A percentile compares a stretch with the other conserved stretches of the same genome.
Evolutionary conservation across 225 moss, liverwort and hornwort species (phyloP).

Genomic region (Ulota crispa): DNA sequence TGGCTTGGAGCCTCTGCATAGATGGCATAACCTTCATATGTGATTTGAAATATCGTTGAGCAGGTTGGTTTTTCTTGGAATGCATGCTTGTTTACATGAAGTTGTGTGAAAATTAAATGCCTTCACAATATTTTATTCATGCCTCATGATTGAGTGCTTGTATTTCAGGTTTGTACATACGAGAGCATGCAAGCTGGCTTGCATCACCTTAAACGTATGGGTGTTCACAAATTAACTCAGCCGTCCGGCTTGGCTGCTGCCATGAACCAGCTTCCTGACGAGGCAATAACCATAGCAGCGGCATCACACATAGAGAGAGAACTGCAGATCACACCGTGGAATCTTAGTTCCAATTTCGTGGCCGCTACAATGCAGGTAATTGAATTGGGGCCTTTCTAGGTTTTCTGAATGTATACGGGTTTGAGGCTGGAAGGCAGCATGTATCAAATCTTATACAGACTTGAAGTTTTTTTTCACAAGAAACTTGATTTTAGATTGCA

Average conservation of each 20-base stretch:
- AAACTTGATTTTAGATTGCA: background rate
- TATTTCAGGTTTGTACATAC: constrained; percentile 79
- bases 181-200: constrained; percentile 99
- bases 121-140: background rate
- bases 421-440: background rate
- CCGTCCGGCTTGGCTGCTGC: constrained; percentile 85
- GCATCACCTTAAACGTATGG: constrained; percentile 97
- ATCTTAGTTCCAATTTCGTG: constrained; percentile 94
- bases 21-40: background rate
- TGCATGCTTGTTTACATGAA: background rate
- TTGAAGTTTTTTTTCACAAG: background rate
- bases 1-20: constrained; percentile 1
- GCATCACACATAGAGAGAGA: constrained; percentile 95
- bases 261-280: constrained; percentile 98
- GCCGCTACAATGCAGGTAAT: constrained; percentile 92
- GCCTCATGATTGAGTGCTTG: constrained; percentile 12
- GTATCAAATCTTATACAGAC: background rate
- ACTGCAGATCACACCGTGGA: constrained; percentile 96
- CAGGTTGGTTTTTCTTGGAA: background rate
- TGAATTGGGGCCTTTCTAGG: background rate
- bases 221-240: constrained; percentile 94
- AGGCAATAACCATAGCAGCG: constrained; percentile 96
- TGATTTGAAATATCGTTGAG: background rate
- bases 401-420: background rate
- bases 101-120: background rate